Percentiles rank a stretch among this genome's conserved stretches.
Conservation (phyloP, 2,329 filamentous ascomycete species). For the Apiospora arundinis region DNA sequence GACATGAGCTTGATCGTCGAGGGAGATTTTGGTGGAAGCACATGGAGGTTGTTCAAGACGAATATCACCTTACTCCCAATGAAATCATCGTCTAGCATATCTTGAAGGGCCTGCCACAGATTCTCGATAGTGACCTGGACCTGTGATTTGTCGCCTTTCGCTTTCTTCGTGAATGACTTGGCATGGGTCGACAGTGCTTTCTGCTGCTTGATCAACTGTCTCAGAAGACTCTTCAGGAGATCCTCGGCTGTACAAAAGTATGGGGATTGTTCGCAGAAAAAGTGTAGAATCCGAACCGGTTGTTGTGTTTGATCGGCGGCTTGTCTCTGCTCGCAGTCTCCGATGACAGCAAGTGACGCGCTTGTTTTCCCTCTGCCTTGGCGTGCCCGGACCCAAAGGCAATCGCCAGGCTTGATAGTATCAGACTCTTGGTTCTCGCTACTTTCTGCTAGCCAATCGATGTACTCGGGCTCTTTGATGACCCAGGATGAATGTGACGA, state of each 20-base stretch:
- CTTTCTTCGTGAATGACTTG: constrained; percentile 42
- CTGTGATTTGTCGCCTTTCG: constrained; percentile 38
- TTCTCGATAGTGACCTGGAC: constrained; percentile 45
- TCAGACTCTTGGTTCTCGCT: constrained; percentile 18
- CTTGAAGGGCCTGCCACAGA: constrained; percentile 49
- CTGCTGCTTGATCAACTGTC: constrained; percentile 46
- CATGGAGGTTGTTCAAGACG: constrained; percentile 49
- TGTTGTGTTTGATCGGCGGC: constrained; percentile 32
- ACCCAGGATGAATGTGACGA: constrained; percentile 47
- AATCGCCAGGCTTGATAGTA: constrained; percentile 36
- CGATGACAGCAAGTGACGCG: constrained; percentile 46
- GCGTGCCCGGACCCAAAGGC: constrained; percentile 47
- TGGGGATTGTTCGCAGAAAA: constrained; percentile 46
- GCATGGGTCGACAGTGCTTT: constrained; percentile 43
- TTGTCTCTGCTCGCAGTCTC: constrained; percentile 41
- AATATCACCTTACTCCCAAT: constrained; percentile 46
- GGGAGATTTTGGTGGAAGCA: constrained; percentile 43
- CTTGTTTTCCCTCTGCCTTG: constrained; percentile 51
- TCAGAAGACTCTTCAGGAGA: constrained; percentile 47
- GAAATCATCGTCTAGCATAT: constrained; percentile 47
- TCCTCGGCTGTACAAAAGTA: constrained; percentile 50
- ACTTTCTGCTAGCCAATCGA: constrained; percentile 42
- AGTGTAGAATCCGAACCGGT: constrained; percentile 45
- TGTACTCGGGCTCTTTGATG: constrained; percentile 43
- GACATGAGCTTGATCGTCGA: constrained; percentile 45